Conservation (phyloP, 2,329 filamentous ascomycete genomes). For the Claviceps sp. region DNA sequence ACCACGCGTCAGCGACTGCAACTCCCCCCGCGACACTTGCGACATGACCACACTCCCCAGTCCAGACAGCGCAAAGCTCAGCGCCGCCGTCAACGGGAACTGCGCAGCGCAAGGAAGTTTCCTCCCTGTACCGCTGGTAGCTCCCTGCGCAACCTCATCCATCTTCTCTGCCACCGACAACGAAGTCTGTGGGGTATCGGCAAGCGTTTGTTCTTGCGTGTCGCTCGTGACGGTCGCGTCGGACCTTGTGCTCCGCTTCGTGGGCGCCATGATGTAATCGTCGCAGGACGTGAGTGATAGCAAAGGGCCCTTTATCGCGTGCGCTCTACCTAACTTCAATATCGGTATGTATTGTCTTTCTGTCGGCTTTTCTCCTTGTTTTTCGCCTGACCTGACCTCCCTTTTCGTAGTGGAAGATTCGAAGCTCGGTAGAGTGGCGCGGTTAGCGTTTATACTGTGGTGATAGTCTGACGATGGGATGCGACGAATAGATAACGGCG, state of each 20-base stretch:
- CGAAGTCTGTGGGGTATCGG: background rate
- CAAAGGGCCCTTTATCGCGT: background rate
- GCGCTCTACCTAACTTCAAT: too few relatives aligned
- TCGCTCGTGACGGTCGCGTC: constrained; percentile 7
- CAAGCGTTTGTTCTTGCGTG: background rate
- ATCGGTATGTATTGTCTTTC: too few relatives aligned
- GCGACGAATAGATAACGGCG: background rate
- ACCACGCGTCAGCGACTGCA: constrained; percentile 53
- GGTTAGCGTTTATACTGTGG: background rate
- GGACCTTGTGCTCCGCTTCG: constrained; percentile 12
- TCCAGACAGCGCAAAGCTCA: constrained; percentile 50
- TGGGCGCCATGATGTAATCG: constrained; percentile 9
- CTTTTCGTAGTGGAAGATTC: background rate
- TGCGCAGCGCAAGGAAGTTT: constrained; percentile 31
- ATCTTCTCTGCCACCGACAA: constrained; percentile 9
- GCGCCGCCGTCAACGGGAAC: constrained; percentile 38
- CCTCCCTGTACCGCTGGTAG: background rate
- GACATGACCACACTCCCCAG: constrained; percentile 50
- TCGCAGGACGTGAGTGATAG: background rate
- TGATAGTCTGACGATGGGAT: too few relatives aligned
- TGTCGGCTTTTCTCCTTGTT: background rate
- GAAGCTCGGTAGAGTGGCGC: background rate
- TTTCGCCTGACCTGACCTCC: background rate
- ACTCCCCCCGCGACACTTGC: constrained; percentile 47
- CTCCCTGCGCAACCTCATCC: constrained; percentile 3